Base-by-base conservation (phyloP, 805 yeast genomes). In the Kregervanrija fluxuum region DNA sequence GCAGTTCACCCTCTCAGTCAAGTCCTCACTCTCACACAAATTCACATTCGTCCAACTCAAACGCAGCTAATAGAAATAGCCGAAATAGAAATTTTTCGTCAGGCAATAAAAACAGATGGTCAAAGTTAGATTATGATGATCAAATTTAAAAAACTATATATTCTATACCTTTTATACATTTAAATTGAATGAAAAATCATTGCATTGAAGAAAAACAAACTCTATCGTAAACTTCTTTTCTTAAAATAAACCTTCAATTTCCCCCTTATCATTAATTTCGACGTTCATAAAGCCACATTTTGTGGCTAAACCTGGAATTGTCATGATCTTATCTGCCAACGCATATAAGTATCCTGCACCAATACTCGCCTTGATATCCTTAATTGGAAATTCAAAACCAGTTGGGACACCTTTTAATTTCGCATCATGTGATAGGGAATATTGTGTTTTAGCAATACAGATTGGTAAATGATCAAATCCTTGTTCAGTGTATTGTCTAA, bases 331-430 rank as follows among this genome's bases (percentile, higher is more conserved):
- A 45, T 95, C 97, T 13, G 97, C 97, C 56, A 91, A 74, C 1
- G 98, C 98, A 61, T 91, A 93, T 61, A 91, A 74, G 68, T 91
- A 91, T 9, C 97, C 97, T 40, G 97, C 98, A 66, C 99, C 99
- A 45, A 87, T 86, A 33, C 95, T 84, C 35, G 91, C 90, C 67
- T 95, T 83, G 51, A 91, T 86, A 56, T 91, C 99, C 64, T 95
- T 79, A 56, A 91, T 88, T 41, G 99, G 98, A 64, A 91, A 85
- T 13, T 80, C 85, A 72, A 90, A 91, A 8, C 95, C 96, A 15
- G 84, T 79, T 53, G 99, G 99, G 37, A 88, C 96, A 62, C 96
- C 96, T 70, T 90, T 90, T 65, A 93, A 75, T 16, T 78, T 70
- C 37, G 98, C 89, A 66, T 91, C 98, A 61, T 90, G 97, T 3